These are phyloP conservation scores for Helotiales sp. DNA, from an alignment of 2,329 filamentous ascomycete genomes.

Conservation along the genomic window DNA sequence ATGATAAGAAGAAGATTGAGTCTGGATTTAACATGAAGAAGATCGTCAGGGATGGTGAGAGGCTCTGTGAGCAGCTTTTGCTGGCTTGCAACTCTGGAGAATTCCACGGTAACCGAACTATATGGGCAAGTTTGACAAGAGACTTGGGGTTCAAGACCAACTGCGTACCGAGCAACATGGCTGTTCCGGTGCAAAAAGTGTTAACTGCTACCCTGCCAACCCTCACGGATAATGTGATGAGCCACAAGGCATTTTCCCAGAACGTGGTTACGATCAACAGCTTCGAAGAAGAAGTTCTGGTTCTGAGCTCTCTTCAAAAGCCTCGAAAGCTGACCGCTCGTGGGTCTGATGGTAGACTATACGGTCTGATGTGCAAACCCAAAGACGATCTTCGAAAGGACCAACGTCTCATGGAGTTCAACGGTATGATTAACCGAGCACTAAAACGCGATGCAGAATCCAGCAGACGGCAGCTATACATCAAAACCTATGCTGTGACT, in stretches of 20 bases:
- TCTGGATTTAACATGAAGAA: conserved; percentile 60
- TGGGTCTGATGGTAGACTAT: conserved; percentile 84
- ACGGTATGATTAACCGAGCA: conserved; percentile 94
- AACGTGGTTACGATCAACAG: conserved; percentile 80
- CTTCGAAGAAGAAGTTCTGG: conserved; percentile 85
- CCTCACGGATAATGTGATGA: conserved; percentile 68
- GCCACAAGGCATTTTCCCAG: conserved; percentile 83
- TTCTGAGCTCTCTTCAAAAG: conserved; percentile 88
- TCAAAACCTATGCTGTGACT: conserved; percentile 95
- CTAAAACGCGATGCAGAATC: conserved; percentile 90
- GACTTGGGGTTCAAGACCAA: conserved; percentile 83
- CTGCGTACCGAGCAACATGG: conserved; percentile 77
- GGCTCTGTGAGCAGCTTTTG: conserved; percentile 79
- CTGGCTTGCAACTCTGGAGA: conserved; percentile 74
- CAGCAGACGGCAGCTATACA: conserved; percentile 86
- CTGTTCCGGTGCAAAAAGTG: conserved; percentile 84
- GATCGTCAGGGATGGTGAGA: conserved; percentile 77
- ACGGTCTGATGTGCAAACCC: conserved; percentile 92
- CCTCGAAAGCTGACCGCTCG: conserved; percentile 86
- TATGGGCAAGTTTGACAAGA: conserved; percentile 69
- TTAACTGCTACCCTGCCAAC: conserved; percentile 80
- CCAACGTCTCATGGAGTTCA: conserved; percentile 98
- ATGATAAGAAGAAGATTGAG: conserved; percentile 49
- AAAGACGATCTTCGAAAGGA: conserved; percentile 98
- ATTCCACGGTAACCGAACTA: conserved; percentile 68